phyloP scores from a whole-genome alignment of 1,284 basidiomycete genomes.

The Cerrena zonata region DNA sequence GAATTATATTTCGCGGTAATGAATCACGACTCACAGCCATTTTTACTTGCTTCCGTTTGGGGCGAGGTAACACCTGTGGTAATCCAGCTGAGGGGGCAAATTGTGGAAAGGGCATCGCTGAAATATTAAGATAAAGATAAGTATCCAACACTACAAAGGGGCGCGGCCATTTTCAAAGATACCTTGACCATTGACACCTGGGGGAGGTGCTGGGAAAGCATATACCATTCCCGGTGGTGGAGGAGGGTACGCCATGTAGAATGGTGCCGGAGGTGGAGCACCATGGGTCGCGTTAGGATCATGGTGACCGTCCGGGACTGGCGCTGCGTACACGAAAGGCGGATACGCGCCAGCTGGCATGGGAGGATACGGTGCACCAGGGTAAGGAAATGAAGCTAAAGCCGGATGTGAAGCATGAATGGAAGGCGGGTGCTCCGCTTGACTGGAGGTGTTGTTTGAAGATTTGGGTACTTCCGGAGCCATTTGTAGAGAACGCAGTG shows the following conservation, averaged over 20 bases:
- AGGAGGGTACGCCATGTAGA: conserved; percentile 45
- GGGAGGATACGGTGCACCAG: conserved; percentile 38
- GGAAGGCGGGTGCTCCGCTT: neutral
- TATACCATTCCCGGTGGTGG: conserved; percentile 60
- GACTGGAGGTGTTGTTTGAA: neutral
- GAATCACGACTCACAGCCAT: conserved; percentile 60
- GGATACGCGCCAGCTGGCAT: conserved; percentile 39
- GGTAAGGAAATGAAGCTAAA: conserved; percentile 37
- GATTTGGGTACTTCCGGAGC: neutral
- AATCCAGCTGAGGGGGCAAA: conserved; percentile 24
- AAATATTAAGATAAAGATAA: too few relatives aligned
- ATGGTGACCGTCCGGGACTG: conserved; percentile 37
- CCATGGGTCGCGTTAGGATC: conserved; percentile 40
- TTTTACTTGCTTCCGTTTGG: conserved; percentile 83
- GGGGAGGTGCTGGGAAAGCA: conserved; percentile 46
- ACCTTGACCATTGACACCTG: conserved; percentile 37
- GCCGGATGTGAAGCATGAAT: conserved; percentile 1
- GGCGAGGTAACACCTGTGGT: conserved; percentile 28
- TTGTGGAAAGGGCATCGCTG: too few relatives aligned
- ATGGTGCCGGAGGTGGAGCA: conserved; percentile 34
- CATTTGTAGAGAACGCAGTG: too few relatives aligned
- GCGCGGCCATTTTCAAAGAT: conserved; percentile 6
- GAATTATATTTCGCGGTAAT: conserved; percentile 2
- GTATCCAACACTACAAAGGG: conserved; percentile 20
- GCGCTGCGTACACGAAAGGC: conserved; percentile 42